These are phyloP conservation scores for Elaeis oleifera DNA, from an alignment of 202 grass and related monocot species.

Conservation along the genomic window DNA sequence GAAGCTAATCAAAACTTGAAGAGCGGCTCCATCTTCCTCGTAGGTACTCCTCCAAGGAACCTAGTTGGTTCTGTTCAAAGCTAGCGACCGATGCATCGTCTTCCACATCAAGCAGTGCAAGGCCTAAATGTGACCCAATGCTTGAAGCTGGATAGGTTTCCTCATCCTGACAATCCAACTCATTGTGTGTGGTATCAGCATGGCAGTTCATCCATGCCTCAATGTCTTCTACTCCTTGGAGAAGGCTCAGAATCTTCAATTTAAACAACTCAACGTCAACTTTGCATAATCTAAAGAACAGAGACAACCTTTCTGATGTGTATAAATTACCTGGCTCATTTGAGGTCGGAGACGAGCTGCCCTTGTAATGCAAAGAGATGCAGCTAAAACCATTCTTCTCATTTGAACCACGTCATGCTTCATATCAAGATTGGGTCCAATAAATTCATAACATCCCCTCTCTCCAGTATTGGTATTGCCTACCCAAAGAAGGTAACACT, in stretches of 20 bases:
- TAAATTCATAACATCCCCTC: conserved; percentile 41
- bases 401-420: conserved; percentile 2
- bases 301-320: too few species aligned
- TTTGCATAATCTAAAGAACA: too few species aligned
- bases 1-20: too few species aligned
- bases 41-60: conserved; percentile 5
- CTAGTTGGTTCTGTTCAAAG: conserved; percentile 4
- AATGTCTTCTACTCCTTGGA: conserved; percentile 12
- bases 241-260: conserved; percentile 6
- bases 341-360: background rate
- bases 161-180: conserved; percentile 8
- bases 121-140: background rate
- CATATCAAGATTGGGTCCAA: background rate
- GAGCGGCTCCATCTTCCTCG: too few species aligned
- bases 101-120: conserved; percentile 9
- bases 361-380: conserved; percentile 16
- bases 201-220: conserved; percentile 9
- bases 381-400: conserved; percentile 9
- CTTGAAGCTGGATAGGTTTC: conserved; percentile 4
- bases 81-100: conserved; percentile 7
- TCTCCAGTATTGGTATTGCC: conserved; percentile 63
- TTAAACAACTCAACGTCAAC: too few species aligned
- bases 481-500: conserved; percentile 12
- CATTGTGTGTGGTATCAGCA: background rate
- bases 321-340: background rate